Conservation (phyloP, 2,329 filamentous ascomycete genomes). For the Didymosphaeria variabile region DNA sequence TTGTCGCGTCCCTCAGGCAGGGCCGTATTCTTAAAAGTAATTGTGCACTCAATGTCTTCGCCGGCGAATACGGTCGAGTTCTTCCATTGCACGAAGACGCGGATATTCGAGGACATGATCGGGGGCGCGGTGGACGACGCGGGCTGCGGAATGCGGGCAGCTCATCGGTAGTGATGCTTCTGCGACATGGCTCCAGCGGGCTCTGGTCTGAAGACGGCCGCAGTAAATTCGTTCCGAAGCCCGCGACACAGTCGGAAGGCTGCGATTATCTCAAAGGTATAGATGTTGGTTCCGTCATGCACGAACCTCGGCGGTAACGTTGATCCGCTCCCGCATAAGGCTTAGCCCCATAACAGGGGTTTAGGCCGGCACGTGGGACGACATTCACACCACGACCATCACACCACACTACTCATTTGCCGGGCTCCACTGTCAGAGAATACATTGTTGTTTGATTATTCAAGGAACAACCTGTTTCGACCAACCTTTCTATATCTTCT, state of each 20-base stretch:
- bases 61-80: slow-evolving; percentile 95
- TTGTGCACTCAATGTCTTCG: slow-evolving; percentile 93
- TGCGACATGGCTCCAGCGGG: slow-evolving; percentile 39
- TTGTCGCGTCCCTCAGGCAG: slow-evolving; percentile 54
- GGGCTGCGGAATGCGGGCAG: slow-evolving; percentile 38
- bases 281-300: slow-evolving; percentile 13
- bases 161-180: slow-evolving; percentile 42
- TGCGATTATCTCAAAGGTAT: slow-evolving; percentile 4
- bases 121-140: slow-evolving; percentile 33
- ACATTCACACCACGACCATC: neutral
- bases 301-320: slow-evolving; percentile 15
- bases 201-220: slow-evolving; percentile 11
- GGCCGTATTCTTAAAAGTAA: slow-evolving; percentile 91
- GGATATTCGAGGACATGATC: slow-evolving; percentile 71
- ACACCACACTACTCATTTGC: too few relatives aligned
- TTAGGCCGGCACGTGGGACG: neutral
- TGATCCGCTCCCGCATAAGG: slow-evolving; percentile 16
- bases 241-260: slow-evolving; percentile 5
- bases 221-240: neutral
- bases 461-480: too few relatives aligned
- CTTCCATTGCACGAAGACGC: slow-evolving; percentile 94
- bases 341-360: neutral
- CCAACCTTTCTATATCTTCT: too few relatives aligned
- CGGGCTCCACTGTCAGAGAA: too few relatives aligned
- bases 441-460: too few relatives aligned